Conservation (phyloP, 176 grass and related monocot species). For the Leersia perrieri region DNA sequence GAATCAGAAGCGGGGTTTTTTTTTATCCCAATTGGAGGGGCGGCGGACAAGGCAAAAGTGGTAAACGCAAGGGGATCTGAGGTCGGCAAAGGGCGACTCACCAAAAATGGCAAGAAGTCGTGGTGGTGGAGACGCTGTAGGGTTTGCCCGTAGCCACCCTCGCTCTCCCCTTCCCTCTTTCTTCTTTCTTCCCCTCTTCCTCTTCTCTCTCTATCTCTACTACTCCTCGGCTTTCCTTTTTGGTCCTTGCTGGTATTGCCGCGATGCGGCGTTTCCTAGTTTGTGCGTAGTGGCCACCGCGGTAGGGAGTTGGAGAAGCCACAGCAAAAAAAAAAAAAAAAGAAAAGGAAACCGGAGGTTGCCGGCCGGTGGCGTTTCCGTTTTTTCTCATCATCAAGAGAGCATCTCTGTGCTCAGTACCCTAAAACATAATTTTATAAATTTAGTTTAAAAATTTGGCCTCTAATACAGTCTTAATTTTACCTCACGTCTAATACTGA, state of each 20-base stretch:
- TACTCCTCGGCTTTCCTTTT: conserved; percentile 57
- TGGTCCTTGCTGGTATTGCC: conserved; percentile 30
- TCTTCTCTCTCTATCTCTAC: neutral
- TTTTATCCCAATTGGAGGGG: conserved; percentile 42
- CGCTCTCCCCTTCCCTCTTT: neutral
- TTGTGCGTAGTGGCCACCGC: neutral
- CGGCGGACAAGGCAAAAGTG: conserved; percentile 23
- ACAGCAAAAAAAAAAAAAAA: neutral
- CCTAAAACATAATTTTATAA: too few species aligned
- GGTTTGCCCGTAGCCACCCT: conserved; percentile 34
- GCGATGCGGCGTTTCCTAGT: neutral
- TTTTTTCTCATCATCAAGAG: conserved; percentile 13
- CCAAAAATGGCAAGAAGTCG: conserved; percentile 54
- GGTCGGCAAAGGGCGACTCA: conserved; percentile 36
- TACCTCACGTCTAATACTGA: too few species aligned
- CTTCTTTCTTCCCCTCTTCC: neutral
- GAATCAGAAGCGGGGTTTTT: neutral
- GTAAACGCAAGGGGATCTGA: conserved; percentile 43
- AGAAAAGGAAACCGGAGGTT: neutral
- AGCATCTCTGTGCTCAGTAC: too few species aligned
- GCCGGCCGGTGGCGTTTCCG: neutral
- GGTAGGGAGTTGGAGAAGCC: neutral
- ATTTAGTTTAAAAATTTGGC: too few species aligned
- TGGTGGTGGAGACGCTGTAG: conserved; percentile 21
- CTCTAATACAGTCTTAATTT: too few species aligned